Conservation (phyloP, 441 rosid species). For the Sinapis alba region DNA sequence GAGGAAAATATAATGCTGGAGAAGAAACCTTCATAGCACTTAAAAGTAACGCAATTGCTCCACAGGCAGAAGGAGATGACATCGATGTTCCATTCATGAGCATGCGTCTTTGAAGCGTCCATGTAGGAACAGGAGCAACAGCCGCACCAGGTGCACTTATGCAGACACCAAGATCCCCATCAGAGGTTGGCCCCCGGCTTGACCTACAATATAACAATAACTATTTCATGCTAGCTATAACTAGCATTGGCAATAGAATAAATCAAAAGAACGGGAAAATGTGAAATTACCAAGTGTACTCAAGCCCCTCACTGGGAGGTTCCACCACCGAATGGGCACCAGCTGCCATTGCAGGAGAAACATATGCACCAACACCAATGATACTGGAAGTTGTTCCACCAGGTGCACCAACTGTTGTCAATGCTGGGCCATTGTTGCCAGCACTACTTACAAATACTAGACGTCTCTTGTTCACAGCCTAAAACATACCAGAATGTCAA, state of each 20-base stretch:
- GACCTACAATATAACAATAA: constrained; percentile 66
- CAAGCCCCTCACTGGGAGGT: constrained; percentile 94
- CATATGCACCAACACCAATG: constrained; percentile 97
- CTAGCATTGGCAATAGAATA: constrained; percentile 1
- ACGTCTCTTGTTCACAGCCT: constrained; percentile 93
- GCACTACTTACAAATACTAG: constrained; percentile 96
- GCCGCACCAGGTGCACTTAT: constrained; percentile 99
- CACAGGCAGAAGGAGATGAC: constrained; percentile 99
- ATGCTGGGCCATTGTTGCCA: constrained; percentile 99
- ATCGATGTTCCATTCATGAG: constrained; percentile 99
- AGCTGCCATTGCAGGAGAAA: constrained; percentile 99
- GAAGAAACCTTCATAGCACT: constrained; percentile 94
- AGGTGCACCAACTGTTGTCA: constrained; percentile 97
- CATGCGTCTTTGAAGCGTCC: constrained; percentile 99
- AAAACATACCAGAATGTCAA: constrained; percentile 37
- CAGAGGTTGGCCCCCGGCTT: constrained; percentile 97
- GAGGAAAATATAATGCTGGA: constrained; percentile 20
- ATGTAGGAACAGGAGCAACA: constrained; percentile 98
- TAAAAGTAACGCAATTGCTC: constrained; percentile 89
- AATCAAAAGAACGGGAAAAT: constrained; percentile 20
- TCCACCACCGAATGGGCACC: constrained; percentile 91
- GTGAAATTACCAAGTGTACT: constrained; percentile 82
- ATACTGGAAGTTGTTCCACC: constrained; percentile 98
- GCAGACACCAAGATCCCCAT: constrained; percentile 98
- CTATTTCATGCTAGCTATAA: constrained; percentile 10